These are phyloP conservation scores for Ustilago sp. DNA, from an alignment of 1,284 basidiomycete species.

Conservation along the genomic window DNA sequence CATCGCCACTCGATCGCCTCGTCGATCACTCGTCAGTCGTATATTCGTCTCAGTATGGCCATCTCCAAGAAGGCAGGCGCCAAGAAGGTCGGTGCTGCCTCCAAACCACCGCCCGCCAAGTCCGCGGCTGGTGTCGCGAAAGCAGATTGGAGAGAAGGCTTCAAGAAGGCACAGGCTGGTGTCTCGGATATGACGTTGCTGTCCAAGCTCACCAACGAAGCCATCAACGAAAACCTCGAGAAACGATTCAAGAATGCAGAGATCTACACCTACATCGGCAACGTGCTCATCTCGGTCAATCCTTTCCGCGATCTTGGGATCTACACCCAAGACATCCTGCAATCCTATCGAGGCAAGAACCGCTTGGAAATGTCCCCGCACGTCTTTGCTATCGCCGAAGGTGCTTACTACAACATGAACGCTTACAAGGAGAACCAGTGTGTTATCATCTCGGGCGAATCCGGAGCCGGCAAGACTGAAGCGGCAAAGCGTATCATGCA, in stretches of 20 bases:
- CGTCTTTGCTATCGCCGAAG: constrained; percentile 96
- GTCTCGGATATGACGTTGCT: constrained; percentile 99
- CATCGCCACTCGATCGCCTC: neutral
- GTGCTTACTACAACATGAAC: constrained; percentile 99
- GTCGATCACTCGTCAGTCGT: neutral
- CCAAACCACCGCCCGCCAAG: constrained; percentile 55
- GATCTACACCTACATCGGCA: constrained; percentile 99
- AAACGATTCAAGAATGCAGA: constrained; percentile 93
- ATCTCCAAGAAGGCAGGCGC: constrained; percentile 68
- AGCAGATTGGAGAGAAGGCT: constrained; percentile 69
- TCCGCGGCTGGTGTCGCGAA: constrained; percentile 64
- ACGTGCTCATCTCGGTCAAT: constrained; percentile 97
- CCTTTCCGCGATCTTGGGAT: constrained; percentile 91
- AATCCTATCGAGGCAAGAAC: constrained; percentile 95
- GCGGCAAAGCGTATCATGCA: constrained; percentile 86
- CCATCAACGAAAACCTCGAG: constrained; percentile 97
- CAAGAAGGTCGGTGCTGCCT: constrained; percentile 55
- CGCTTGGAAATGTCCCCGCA: constrained; percentile 97
- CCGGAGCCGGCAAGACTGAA: constrained; percentile 71
- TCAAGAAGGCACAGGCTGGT: constrained; percentile 76
- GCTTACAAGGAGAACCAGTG: constrained; percentile 99
- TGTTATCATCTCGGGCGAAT: constrained; percentile 99
- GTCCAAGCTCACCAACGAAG: constrained; percentile 96
- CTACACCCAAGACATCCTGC: constrained; percentile 88
- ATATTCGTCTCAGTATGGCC: constrained; percentile 54